A percentile compares a stretch with the other conserved stretches of the same genome.
Conservation (phyloP, 805 yeast genomes). For the Monosporozyma aquatica region DNA sequence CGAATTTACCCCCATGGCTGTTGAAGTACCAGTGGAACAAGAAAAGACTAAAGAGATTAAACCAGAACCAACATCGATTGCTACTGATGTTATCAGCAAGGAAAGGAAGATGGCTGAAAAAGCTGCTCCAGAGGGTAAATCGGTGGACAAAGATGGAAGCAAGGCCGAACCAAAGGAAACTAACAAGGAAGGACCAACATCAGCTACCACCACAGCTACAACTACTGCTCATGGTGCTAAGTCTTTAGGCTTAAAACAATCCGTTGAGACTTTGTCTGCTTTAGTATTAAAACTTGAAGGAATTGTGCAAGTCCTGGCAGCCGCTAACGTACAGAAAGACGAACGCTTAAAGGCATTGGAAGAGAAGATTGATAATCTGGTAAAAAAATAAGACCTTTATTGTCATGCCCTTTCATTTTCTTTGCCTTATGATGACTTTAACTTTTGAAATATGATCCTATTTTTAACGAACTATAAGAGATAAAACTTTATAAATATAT, state of each 20-base stretch:
- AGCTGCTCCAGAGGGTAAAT: too few relatives aligned
- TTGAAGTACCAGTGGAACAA: background rate
- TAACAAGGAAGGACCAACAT: background rate
- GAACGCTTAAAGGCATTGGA: constrained; percentile 50
- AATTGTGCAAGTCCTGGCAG: constrained; percentile 42
- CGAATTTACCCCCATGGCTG: background rate
- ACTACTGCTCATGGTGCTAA: constrained; percentile 22
- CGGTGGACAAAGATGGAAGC: too few relatives aligned
- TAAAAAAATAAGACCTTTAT: constrained; percentile 15
- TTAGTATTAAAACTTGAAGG: constrained; percentile 51
- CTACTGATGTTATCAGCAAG: constrained; percentile 5
- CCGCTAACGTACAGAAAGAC: constrained; percentile 56
- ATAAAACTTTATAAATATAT: background rate
- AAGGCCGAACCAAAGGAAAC: constrained; percentile 9
- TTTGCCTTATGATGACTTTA: background rate
- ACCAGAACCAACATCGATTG: constrained; percentile 10
- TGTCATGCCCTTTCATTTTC: background rate
- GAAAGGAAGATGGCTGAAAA: constrained; percentile 8
- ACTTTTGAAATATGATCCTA: background rate
- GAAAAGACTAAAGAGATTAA: constrained; percentile 10
- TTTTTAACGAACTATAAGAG: too few relatives aligned
- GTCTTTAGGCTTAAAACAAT: constrained; percentile 59
- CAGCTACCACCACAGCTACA: constrained; percentile 10
- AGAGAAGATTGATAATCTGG: constrained; percentile 47
- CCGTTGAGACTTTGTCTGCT: constrained; percentile 56